Evolutionary conservation across 2,329 filamentous ascomycete genomes (phyloP), one percentile per base, ranked within the genome.

Genomic region (Fusarium neocosmosporiellum): DNA sequence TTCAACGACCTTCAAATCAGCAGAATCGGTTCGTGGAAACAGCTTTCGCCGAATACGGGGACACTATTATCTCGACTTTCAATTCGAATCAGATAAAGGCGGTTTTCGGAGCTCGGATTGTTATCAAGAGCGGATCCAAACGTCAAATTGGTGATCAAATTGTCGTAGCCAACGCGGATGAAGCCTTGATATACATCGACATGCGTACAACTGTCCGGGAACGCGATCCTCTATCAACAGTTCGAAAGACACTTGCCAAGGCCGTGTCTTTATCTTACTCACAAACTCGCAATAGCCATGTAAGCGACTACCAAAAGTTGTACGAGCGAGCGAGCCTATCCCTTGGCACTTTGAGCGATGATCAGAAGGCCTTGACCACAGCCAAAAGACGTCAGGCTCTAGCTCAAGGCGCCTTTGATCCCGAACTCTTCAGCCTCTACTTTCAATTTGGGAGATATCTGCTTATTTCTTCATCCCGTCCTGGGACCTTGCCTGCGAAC

Each of bases 81-180:
- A 67, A 64, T 27, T 64, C 65, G 22, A 64, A 59, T 29, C 46
- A 53, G 14, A 36, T 64, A 20, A 50, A 63, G n/a, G 65, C 59
- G 3, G 53, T 43, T 10, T 63, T 67, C 13, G 53, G 41, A 4
- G 59, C 65, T 31, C 39, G 53, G 4, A 20, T 43, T 27, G 37
- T 22, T 6, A 54, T 27, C n/a, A 33, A 58, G 10, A 41, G 60
- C 9, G 65, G 65, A 16, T 33, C 33, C 5, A 64, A 59, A 29
- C 39, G 43, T n/a, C 53, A 59, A 46, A 67, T 67, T 14, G 65
- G 60, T 9, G 60, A 64, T 18, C 59, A 64, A 34, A 59, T 63
- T 18, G 43, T 46, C 5, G 36, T 59, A 5, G 37, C 54, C 5
- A 34, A 41, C 27, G 50, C 60, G 5, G 60, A 67, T 29, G 59